Percentiles rank a stretch among this genome's conserved stretches.
Conservation (phyloP, 148 eudicot genomes). For the Selenicereus undatus region DNA sequence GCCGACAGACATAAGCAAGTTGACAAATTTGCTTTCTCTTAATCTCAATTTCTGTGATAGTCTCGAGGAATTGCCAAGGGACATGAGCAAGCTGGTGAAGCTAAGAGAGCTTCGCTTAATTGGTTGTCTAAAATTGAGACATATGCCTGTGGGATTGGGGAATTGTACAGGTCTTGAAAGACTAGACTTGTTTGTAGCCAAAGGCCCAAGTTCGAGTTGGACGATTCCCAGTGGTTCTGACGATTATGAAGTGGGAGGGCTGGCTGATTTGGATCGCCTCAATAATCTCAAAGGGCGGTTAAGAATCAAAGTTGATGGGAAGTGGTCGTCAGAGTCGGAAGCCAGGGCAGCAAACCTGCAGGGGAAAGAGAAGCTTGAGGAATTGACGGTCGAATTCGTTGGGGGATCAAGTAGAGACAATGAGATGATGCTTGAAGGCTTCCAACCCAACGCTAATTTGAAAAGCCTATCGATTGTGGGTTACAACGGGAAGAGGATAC, state of each 20-base stretch:
- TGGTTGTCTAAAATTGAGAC: background rate
- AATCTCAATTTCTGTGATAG: background rate
- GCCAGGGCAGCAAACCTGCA: constrained; percentile 10
- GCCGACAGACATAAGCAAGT: too few species aligned
- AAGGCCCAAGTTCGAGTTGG: background rate
- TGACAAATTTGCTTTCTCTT: background rate
- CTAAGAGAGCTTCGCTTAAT: constrained; percentile 1
- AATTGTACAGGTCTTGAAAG: constrained; percentile 5
- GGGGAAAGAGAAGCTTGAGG: background rate
- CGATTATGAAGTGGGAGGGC: background rate
- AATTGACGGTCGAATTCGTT: background rate
- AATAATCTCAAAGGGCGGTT: too few species aligned
- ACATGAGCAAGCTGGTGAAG: background rate
- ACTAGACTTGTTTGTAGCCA: background rate
- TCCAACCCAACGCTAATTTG: constrained; percentile 6
- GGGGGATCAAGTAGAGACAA: background rate
- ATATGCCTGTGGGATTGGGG: constrained; percentile 8
- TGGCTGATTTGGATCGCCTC: constrained; percentile 1
- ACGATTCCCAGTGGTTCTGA: background rate
- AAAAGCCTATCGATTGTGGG: background rate
- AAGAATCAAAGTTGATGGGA: background rate
- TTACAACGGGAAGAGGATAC: constrained; percentile 9
- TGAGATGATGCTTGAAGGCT: constrained; percentile 10
- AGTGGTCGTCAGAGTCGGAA: background rate
- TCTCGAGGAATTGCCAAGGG: background rate